Evolutionary conservation across 371 early-diverging fungal species (phyloP).

Genomic region (Apophysomyces ossiformis): DNA sequence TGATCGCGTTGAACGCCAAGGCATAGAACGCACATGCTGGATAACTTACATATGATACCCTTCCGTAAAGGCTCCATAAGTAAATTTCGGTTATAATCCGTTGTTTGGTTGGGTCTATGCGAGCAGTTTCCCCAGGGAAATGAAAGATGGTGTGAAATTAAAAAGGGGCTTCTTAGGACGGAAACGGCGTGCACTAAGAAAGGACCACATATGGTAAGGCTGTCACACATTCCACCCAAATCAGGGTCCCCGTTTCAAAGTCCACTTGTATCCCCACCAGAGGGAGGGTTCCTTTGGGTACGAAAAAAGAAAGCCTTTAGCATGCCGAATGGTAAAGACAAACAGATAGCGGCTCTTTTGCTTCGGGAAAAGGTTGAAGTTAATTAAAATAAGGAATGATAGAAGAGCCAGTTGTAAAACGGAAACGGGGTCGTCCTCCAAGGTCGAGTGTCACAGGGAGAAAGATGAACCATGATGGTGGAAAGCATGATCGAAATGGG

Average conservation of each 20-base stretch:
- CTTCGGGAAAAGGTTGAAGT: too few relatives aligned
- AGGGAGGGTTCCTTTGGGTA: not conserved
- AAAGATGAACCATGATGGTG: not conserved
- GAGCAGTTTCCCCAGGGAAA: too few relatives aligned
- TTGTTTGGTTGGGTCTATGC: too few relatives aligned
- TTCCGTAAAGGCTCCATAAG: too few relatives aligned
- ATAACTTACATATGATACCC: too few relatives aligned
- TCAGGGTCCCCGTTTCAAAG: not conserved
- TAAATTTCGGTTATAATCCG: too few relatives aligned
- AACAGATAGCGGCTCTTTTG: too few relatives aligned
- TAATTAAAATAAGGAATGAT: not conserved
- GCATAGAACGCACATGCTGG: too few relatives aligned
- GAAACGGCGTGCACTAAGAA: too few relatives aligned
- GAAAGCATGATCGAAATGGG: not conserved
- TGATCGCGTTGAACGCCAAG: too few relatives aligned
- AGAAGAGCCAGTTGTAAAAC: not conserved
- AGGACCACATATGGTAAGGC: not conserved
- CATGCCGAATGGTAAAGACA: conserved; percentile 4
- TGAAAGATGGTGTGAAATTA: too few relatives aligned
- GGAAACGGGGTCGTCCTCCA: conserved; percentile 7
- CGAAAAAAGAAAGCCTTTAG: not conserved
- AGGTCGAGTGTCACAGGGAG: not conserved
- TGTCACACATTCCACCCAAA: conserved; percentile 6
- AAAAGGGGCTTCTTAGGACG: too few relatives aligned
- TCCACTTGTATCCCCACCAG: conserved; percentile 5